These are phyloP conservation scores for Eimeria mitis DNA, from an alignment of 169 alveolate species.

Conservation along the genomic window DNA sequence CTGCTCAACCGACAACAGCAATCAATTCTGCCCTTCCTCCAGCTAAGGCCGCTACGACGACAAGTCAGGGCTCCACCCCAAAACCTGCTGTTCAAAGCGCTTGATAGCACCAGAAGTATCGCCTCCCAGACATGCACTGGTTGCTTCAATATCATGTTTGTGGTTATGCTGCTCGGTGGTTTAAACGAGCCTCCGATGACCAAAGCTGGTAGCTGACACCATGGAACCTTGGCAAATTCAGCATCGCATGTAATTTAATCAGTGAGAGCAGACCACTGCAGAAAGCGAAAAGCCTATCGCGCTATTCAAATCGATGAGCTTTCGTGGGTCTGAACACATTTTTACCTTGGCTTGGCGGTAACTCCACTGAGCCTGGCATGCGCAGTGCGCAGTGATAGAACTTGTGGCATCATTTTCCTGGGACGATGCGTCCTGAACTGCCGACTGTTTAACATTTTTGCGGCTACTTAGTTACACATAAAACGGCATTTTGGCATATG, in stretches of 20 bases:
- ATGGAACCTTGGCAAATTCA: not conserved
- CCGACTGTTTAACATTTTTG: not conserved
- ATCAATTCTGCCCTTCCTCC: not conserved
- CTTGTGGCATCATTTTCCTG: not conserved
- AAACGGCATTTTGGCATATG: not conserved
- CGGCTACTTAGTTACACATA: not conserved
- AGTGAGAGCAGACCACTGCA: not conserved
- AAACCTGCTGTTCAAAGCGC: not conserved
- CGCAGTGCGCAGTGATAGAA: conserved; percentile 6
- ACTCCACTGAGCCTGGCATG: not conserved
- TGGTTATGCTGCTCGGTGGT: not conserved
- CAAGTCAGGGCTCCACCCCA: not conserved
- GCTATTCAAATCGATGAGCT: no score
- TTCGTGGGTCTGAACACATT: not conserved
- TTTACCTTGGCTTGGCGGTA: not conserved
- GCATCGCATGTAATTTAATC: not conserved
- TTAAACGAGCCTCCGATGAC: not conserved
- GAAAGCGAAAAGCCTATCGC: not conserved
- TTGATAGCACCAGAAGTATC: not conserved
- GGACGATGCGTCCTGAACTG: not conserved
- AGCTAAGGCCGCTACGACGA: not conserved
- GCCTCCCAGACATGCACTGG: not conserved
- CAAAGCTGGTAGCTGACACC: not conserved
- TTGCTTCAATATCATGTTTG: not conserved
- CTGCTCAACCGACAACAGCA: not conserved